Base-by-base conservation (phyloP, 768 basidiomycete genomes). In the Tulasnella sp. region DNA sequence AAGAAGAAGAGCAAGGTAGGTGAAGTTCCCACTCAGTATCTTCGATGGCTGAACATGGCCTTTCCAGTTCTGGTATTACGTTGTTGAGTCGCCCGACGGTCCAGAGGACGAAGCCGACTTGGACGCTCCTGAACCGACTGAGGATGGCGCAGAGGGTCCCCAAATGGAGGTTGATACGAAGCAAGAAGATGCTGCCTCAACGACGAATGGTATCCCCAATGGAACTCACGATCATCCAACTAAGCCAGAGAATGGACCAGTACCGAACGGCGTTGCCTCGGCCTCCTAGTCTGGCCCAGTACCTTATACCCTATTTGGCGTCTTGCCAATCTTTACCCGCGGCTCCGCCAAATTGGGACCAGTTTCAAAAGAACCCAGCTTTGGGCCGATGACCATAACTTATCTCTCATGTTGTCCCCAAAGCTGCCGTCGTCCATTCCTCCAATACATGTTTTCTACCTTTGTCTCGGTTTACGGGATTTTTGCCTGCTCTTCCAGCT, bases 1-100 rank as follows among this genome's bases (percentile, higher is more conserved):
- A 94, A 92, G 87, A 95, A 94, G 87, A 92, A 89, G 85, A 95
- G 94, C 84, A 95, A 93, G 84, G 95, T 92, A 85, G 95, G 94
- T 94, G 92, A 75, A 73, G 12, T 24, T 46, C 72, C 37, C 60
- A 22, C 50, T 24, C 34, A 3, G 9, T 28, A 60, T 46, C 40
- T 54, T 22, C 44, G 54, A 22, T 64, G 1, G 93, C 69, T 72
- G 9, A 28, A 72, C 2, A 54, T 41, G n/a, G 37, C 28, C 37
- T 37, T 40, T 75, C 11, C n/a, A 78, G 80, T 82, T 82, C 75
- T 82, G 81, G 81, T 82, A 81, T 54, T 96, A 96, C 82, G 94
- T 94, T 28, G 93, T 96, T 37, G 94, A 96, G 83, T 93, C 94
- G 0, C 54, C 54, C n/a, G 54, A 54, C 54, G 24, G 24, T 24